Evolutionary conservation across 2,329 filamentous ascomycete genomes (phyloP).

Genomic region (Aspergillus amoenus): DNA sequence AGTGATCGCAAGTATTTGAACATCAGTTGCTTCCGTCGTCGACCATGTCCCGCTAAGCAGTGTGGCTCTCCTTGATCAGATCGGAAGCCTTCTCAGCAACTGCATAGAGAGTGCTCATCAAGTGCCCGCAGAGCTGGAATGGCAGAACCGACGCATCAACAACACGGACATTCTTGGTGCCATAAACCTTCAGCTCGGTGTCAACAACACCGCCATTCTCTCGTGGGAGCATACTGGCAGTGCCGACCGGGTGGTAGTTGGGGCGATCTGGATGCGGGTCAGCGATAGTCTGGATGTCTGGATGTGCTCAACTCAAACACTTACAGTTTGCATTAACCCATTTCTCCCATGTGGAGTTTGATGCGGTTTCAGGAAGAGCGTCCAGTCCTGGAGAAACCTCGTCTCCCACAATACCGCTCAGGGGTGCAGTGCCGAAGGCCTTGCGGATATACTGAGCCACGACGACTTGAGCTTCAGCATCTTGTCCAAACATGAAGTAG

Average conservation of each 20-base stretch:
- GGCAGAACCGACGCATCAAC: constrained; percentile 18
- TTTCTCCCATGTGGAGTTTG: constrained; percentile 21
- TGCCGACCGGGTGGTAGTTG: constrained; percentile 10
- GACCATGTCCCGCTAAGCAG: neutral
- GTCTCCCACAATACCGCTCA: constrained; percentile 18
- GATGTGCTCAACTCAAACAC: neutral
- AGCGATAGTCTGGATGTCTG: neutral
- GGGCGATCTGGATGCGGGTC: neutral
- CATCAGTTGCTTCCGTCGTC: neutral
- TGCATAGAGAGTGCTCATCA: constrained; percentile 16
- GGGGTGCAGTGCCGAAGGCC: neutral
- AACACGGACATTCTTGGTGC: constrained; percentile 13
- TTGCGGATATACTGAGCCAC: constrained; percentile 19
- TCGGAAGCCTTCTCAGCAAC: constrained; percentile 15
- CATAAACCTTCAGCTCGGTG: constrained; percentile 3
- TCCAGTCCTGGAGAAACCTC: constrained; percentile 25
- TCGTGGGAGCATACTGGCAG: constrained; percentile 8
- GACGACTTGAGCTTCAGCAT: constrained; percentile 20
- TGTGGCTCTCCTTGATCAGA: constrained; percentile 4
- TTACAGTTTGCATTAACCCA: constrained; percentile 29
- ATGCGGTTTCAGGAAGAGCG: constrained; percentile 20
- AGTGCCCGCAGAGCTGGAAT: constrained; percentile 15
- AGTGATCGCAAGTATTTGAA: neutral
- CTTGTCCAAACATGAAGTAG: constrained; percentile 28
- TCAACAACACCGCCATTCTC: constrained; percentile 8